Conservation (phyloP, 331 rosid species). For the Malus hybrid region DNA sequence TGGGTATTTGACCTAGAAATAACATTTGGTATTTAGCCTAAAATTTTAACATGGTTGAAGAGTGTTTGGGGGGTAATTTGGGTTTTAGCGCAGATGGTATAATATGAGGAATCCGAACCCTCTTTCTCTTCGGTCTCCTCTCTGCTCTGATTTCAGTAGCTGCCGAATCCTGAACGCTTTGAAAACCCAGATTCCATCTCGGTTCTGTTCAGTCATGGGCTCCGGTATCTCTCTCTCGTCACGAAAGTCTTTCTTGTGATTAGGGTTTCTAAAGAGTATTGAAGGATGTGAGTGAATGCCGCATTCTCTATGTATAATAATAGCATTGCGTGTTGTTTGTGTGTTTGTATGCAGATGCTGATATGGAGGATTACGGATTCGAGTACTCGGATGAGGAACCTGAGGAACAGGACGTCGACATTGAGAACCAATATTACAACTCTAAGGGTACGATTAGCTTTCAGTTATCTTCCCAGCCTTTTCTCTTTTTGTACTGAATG, state of each 20-base stretch:
- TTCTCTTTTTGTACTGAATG: not conserved
- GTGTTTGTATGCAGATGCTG: conserved; percentile 59
- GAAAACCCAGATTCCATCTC: not conserved
- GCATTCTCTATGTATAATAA: not conserved
- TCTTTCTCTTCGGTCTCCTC: not conserved
- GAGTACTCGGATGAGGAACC: conserved; percentile 98
- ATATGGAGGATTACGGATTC: conserved; percentile 95
- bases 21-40: no score
- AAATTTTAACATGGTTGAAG: no score
- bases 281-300: not conserved
- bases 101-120: not conserved
- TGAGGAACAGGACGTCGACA: conserved; percentile 95
- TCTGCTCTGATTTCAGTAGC: not conserved
- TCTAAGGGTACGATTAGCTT: conserved; percentile 54
- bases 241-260: not conserved
- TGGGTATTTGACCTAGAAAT: no score
- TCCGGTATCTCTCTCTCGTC: conserved; percentile 4
- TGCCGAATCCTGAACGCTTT: not conserved
- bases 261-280: not conserved
- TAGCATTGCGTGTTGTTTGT: not conserved
- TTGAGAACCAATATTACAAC: conserved; percentile 82
- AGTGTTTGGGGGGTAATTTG: no score
- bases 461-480: not conserved
- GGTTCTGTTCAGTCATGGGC: conserved; percentile 8
- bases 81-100: no score